A percentile compares a stretch with the other conserved stretches of the same genome.
Conservation (phyloP, 441 rosid species). For the Geranium incanum region DNA sequence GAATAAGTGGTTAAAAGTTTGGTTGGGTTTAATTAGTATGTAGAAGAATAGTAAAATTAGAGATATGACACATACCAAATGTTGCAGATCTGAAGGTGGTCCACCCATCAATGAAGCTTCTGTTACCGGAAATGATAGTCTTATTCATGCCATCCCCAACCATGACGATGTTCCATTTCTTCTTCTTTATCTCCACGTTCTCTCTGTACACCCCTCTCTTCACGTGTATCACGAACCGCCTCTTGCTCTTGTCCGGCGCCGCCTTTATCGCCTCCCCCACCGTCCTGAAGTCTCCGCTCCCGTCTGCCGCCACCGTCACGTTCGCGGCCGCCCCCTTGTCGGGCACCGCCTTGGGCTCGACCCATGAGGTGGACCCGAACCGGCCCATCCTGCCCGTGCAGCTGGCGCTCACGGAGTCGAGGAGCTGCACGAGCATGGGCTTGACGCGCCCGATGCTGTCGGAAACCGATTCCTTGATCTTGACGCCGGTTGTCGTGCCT, state of each 20-base stretch:
- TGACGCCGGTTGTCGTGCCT: conserved; percentile 45
- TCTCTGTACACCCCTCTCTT: conserved; percentile 47
- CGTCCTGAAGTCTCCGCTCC: conserved; percentile 50
- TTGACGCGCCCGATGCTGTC: conserved; percentile 56
- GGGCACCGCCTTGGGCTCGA: conserved; percentile 39
- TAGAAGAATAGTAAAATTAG: neutral
- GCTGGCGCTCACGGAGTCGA: conserved; percentile 23
- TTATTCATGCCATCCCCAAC: conserved; percentile 48
- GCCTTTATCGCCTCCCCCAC: conserved; percentile 18
- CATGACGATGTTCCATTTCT: conserved; percentile 38
- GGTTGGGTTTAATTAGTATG: too few relatives aligned
- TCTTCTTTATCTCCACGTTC: conserved; percentile 36
- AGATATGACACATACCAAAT: conserved; percentile 30
- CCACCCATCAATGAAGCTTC: conserved; percentile 38
- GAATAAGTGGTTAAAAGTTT: too few relatives aligned
- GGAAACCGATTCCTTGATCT: conserved; percentile 27
- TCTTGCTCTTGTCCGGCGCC: conserved; percentile 58
- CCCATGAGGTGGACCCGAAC: conserved; percentile 37
- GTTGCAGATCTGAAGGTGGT: conserved; percentile 51
- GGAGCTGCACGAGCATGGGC: conserved; percentile 42
- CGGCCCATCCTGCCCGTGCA: conserved; percentile 17
- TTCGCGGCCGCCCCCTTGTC: conserved; percentile 37
- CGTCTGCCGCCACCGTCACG: conserved; percentile 68
- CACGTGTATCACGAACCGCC: conserved; percentile 49
- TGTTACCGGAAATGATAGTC: conserved; percentile 34